phyloP scores from a whole-genome alignment of 108 stramenopile genomes.

The Cyclotella choctawhatcheeana region DNA sequence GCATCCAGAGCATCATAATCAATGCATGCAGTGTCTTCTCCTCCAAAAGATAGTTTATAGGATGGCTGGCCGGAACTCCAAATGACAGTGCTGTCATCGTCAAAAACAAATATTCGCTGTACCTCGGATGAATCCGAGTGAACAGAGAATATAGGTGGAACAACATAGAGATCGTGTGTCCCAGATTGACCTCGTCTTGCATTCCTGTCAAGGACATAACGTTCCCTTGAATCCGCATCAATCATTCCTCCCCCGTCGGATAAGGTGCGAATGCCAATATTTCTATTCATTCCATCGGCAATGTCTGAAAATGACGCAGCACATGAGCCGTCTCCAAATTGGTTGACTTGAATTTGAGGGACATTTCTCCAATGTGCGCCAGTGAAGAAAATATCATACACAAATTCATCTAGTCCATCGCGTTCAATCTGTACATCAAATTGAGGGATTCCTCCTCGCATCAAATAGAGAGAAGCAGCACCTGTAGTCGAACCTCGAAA shows the following conservation, averaged over 20 bases:
- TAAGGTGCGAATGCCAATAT: conserved; percentile 41
- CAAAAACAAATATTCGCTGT: conserved; percentile 46
- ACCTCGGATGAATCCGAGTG: conserved; percentile 43
- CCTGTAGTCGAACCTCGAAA: conserved; percentile 35
- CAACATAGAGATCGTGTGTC: conserved; percentile 31
- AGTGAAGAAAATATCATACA: conserved; percentile 76
- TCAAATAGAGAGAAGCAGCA: conserved; percentile 33
- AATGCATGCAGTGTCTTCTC: conserved; percentile 56
- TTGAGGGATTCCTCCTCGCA: conserved; percentile 48
- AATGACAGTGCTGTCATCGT: conserved; percentile 32
- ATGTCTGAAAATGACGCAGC: conserved; percentile 35
- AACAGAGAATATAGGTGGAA: conserved; percentile 49
- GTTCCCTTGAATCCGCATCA: conserved; percentile 23
- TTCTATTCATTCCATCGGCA: conserved; percentile 57
- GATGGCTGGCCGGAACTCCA: conserved; percentile 47
- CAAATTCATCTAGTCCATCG: conserved; percentile 65
- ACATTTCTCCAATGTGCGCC: conserved; percentile 67
- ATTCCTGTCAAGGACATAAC: conserved; percentile 39
- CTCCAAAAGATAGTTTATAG: conserved; percentile 43
- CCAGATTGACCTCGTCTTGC: conserved; percentile 20
- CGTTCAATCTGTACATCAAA: conserved; percentile 41
- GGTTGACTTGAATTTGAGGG: conserved; percentile 49
- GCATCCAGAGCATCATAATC: conserved; percentile 54
- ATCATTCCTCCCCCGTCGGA: conserved; percentile 48
- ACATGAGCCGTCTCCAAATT: conserved; percentile 60